Conservation (phyloP, 257 asterid species). For the Euphrasia confusa region DNA sequence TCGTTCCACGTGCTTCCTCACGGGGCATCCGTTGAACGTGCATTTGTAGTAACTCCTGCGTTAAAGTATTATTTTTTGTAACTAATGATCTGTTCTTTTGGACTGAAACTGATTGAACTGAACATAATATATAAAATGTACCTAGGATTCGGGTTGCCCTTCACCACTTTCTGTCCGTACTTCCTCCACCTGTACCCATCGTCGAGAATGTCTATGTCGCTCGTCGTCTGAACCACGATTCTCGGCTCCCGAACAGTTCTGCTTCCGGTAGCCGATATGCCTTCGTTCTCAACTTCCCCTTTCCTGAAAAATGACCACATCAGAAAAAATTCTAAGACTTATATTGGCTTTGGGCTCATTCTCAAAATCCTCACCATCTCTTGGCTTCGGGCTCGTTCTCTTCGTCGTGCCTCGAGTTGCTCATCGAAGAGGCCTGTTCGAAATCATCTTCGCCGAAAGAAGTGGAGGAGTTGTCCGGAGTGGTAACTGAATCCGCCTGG, state of each 20-base stretch:
- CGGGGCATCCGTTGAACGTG: slow-evolving; percentile 73
- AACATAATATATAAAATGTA: slow-evolving; percentile 25
- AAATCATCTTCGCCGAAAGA: slow-evolving; percentile 83
- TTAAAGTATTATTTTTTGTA: not conserved
- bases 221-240: slow-evolving; percentile 83
- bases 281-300: slow-evolving; percentile 63
- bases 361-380: slow-evolving; percentile 56
- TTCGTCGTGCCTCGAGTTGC: slow-evolving; percentile 61
- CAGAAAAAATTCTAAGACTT: too few species aligned
- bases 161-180: slow-evolving; percentile 91
- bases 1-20: slow-evolving; percentile 91
- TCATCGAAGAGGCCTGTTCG: slow-evolving; percentile 68
- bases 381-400: slow-evolving; percentile 76
- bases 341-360: too few species aligned
- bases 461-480: slow-evolving; percentile 50
- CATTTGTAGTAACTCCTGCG: slow-evolving; percentile 96
- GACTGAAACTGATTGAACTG: too few species aligned
- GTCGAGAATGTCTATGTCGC: slow-evolving; percentile 89
- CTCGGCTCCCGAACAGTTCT: slow-evolving; percentile 81
- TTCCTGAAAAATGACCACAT: slow-evolving; percentile 46
- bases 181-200: slow-evolving; percentile 98
- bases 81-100: too few species aligned
- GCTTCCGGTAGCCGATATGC: slow-evolving; percentile 61
- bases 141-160: slow-evolving; percentile 96
- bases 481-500: slow-evolving; percentile 31